phyloP scores from a whole-genome alignment of 1,284 basidiomycete genomes.

The Coniferiporia sulphurascens region DNA sequence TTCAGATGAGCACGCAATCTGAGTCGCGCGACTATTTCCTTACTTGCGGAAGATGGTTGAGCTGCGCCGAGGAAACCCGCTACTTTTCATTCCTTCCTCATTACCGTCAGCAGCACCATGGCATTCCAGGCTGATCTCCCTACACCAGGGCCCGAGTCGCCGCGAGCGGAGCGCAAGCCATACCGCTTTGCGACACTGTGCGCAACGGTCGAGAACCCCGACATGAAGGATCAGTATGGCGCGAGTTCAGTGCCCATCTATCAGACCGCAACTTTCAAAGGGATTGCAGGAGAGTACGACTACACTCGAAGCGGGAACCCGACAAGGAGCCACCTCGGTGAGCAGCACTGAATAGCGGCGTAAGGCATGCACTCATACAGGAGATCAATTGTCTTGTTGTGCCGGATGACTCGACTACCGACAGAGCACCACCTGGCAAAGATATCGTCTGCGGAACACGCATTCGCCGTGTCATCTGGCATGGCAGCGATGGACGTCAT shows the following conservation, averaged over 20 bases:
- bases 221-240: slow-evolving; percentile 94
- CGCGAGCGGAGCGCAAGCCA: slow-evolving; percentile 56
- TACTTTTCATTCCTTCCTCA: background rate
- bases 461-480: slow-evolving; percentile 90
- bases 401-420: slow-evolving; percentile 6
- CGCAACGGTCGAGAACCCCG: slow-evolving; percentile 84
- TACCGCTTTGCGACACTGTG: slow-evolving; percentile 84
- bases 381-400: background rate
- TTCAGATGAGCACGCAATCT: too few relatives aligned
- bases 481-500: slow-evolving; percentile 99
- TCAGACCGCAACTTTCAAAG: slow-evolving; percentile 98
- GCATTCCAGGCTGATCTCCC: slow-evolving; percentile 39
- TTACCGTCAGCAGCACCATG: slow-evolving; percentile 8
- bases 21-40: too few relatives aligned
- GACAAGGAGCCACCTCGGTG: slow-evolving; percentile 90
- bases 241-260: slow-evolving; percentile 95
- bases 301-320: slow-evolving; percentile 97
- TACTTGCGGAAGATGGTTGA: background rate
- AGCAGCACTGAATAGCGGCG: slow-evolving; percentile 26
- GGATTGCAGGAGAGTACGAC: slow-evolving; percentile 86
- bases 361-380: slow-evolving; percentile 6
- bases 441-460: slow-evolving; percentile 85
- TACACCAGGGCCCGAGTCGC: slow-evolving; percentile 75
- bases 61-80: background rate
- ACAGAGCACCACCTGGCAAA: slow-evolving; percentile 93